These are phyloP conservation scores for Debaryomycetaceae sp. DNA, from an alignment of 1,139 yeast genomes.

Conservation along the genomic window DNA sequence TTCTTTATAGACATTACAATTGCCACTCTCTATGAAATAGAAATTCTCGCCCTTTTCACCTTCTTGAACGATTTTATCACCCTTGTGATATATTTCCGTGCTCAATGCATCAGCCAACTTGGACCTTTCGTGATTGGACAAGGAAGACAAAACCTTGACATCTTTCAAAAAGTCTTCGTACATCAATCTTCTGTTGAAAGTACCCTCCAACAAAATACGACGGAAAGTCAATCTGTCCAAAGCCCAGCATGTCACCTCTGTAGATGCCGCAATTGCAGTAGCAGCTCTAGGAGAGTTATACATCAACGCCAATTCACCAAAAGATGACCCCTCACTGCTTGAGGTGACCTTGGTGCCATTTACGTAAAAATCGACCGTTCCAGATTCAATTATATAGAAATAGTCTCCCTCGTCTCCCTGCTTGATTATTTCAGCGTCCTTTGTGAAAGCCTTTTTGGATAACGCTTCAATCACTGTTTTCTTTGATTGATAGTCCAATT, in stretches of 20 bases:
- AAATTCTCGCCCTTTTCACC: constrained; percentile 93
- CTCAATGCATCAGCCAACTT: constrained; percentile 93
- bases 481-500: constrained; percentile 70
- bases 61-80: constrained; percentile 74
- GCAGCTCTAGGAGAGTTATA: constrained; percentile 98
- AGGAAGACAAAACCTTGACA: constrained; percentile 70
- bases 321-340: constrained; percentile 81
- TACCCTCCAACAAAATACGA: constrained; percentile 83
- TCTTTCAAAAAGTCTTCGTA: constrained; percentile 87
- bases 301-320: constrained; percentile 97
- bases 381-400: constrained; percentile 84
- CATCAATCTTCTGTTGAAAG: constrained; percentile 84
- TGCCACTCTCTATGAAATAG: constrained; percentile 84
- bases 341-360: constrained; percentile 71
- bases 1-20: constrained; percentile 65
- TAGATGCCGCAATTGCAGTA: constrained; percentile 73
- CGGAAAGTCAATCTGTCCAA: constrained; percentile 92
- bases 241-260: constrained; percentile 75
- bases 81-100: constrained; percentile 69
- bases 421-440: constrained; percentile 66
- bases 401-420: constrained; percentile 98
- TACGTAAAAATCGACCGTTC: constrained; percentile 77
- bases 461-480: constrained; percentile 79
- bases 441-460: constrained; percentile 60
- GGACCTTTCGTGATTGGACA: constrained; percentile 81